Conservation (phyloP, 2,329 filamentous ascomycete species). For the Botryotinia globosa region DNA sequence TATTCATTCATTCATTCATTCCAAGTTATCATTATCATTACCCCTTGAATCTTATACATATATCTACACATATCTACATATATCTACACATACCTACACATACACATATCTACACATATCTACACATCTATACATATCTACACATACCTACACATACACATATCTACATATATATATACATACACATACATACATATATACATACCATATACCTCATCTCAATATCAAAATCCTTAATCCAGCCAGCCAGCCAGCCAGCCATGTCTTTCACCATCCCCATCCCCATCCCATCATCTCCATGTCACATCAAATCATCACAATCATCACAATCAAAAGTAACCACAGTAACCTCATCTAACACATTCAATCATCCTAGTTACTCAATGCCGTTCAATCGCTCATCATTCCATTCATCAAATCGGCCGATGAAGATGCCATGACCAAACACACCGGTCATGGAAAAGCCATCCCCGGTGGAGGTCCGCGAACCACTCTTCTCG, state of each 20-base stretch:
- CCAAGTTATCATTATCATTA: not conserved
- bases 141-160: too few species aligned
- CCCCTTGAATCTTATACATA: not conserved
- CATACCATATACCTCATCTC: not conserved
- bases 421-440: constrained; percentile 62
- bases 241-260: not conserved
- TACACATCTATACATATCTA: too few species aligned
- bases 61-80: not conserved
- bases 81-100: too few species aligned
- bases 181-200: not conserved
- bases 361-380: constrained; percentile 51
- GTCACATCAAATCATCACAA: not conserved
- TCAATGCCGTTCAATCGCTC: constrained; percentile 63
- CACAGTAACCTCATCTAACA: constrained; percentile 20
- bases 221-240: constrained; percentile 1
- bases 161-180: too few species aligned
- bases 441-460: constrained; percentile 53
- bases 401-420: constrained; percentile 68
- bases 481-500: constrained; percentile 58
- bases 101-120: not conserved
- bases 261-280: not conserved
- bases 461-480: constrained; percentile 41
- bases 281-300: not conserved
- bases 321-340: not conserved
- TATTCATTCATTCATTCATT: not conserved